These are phyloP conservation scores for Tephrocybe sp. DNA, from an alignment of 768 basidiomycete genomes.

Conservation along the genomic window DNA sequence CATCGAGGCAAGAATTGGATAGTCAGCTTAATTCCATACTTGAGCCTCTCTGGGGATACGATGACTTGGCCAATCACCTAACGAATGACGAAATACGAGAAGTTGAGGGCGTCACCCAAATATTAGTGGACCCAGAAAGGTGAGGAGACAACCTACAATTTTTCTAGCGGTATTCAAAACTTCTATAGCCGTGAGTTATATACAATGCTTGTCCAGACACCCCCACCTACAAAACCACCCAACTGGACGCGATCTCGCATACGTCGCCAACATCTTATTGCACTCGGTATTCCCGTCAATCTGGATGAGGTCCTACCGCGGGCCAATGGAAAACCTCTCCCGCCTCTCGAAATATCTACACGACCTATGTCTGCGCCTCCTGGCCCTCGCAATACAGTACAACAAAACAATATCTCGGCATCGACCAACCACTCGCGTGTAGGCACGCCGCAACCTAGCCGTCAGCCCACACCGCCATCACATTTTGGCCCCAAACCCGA, in stretches of 20 bases:
- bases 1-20: slow-evolving; percentile 55
- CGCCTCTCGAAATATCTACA: slow-evolving; percentile 80
- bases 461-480: slow-evolving; percentile 30
- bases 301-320: slow-evolving; percentile 87
- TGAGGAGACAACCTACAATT: slow-evolving; percentile 26
- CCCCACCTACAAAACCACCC: slow-evolving; percentile 78
- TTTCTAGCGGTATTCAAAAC: slow-evolving; percentile 18
- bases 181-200: slow-evolving; percentile 73
- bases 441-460: slow-evolving; percentile 47
- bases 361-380: slow-evolving; percentile 83
- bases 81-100: slow-evolving; percentile 77
- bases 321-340: slow-evolving; percentile 63
- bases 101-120: slow-evolving; percentile 77
- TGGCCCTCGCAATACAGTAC: slow-evolving; percentile 44
- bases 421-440: slow-evolving; percentile 49
- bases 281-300: slow-evolving; percentile 93
- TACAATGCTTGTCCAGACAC: slow-evolving; percentile 65
- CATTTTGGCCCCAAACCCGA: slow-evolving; percentile 78
- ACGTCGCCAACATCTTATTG: slow-evolving; percentile 85
- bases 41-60: slow-evolving; percentile 59
- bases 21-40: slow-evolving; percentile 67
- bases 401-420: slow-evolving; percentile 28
- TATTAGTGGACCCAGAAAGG: slow-evolving; percentile 78
- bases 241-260: slow-evolving; percentile 95
- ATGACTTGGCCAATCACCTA: slow-evolving; percentile 51